phyloP scores from a whole-genome alignment of 176 grass and related monocot species.

The Thalia dealbata region DNA sequence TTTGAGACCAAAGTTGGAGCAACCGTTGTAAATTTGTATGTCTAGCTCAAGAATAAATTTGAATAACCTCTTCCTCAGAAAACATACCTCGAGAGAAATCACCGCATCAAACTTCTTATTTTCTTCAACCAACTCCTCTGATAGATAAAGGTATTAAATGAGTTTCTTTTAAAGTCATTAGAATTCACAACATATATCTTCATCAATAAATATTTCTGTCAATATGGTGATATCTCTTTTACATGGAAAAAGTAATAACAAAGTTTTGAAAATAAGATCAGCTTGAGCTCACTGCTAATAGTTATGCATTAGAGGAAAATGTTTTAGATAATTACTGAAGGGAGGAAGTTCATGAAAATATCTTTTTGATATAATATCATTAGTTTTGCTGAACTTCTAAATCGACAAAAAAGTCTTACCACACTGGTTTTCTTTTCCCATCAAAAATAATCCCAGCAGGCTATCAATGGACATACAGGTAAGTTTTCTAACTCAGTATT shows the following conservation, averaged over 20 bases:
- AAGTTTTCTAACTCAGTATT: neutral
- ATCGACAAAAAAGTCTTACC: neutral
- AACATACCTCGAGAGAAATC: constrained; percentile 78
- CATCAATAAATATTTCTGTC: neutral
- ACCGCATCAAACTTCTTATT: constrained; percentile 85
- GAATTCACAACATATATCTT: neutral
- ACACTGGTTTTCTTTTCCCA: neutral
- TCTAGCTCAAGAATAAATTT: constrained; percentile 1
- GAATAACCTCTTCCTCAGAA: neutral
- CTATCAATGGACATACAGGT: neutral
- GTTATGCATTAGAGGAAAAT: neutral
- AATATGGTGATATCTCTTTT: neutral
- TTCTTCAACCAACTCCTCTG: constrained; percentile 84
- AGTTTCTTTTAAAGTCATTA: neutral
- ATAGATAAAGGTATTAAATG: constrained; percentile 19
- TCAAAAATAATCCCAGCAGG: neutral
- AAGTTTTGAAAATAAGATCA: neutral
- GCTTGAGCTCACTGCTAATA: neutral
- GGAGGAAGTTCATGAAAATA: too few relatives aligned
- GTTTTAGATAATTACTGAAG: too few relatives aligned
- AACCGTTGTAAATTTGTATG: neutral
- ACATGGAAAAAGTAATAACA: neutral
- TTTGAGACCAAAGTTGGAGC: neutral
- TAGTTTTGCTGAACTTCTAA: neutral
- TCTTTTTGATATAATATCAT: neutral